These are phyloP conservation scores for Oxyria digyna DNA, from an alignment of 148 eudicot species.

Conservation along the genomic window DNA sequence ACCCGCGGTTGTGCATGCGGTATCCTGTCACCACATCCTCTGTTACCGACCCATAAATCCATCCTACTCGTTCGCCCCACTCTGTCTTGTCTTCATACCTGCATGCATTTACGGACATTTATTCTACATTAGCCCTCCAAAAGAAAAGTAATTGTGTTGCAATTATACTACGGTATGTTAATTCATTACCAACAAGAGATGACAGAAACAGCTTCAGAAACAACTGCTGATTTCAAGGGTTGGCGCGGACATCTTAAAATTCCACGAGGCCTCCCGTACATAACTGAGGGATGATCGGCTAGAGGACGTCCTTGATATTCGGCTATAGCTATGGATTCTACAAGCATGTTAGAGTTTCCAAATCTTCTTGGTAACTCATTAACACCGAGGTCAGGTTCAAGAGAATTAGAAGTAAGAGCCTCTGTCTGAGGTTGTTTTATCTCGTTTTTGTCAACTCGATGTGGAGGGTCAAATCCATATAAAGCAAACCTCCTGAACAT, in stretches of 20 bases:
- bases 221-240: conserved; percentile 65
- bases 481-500: no score
- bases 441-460: no score
- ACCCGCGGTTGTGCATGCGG: conserved; percentile 22
- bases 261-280: conserved; percentile 81
- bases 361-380: conserved; percentile 65
- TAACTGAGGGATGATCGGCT: conserved; percentile 80
- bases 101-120: no score
- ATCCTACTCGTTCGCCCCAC: conserved; percentile 88
- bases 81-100: conserved; percentile 94
- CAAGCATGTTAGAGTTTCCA: conserved; percentile 65
- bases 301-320: conserved; percentile 85
- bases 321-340: conserved; percentile 74
- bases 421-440: conserved; percentile 17
- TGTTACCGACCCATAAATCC: no score
- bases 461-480: no score
- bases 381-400: conserved; percentile 75
- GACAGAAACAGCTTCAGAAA: conserved; percentile 84
- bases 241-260: conserved; percentile 55
- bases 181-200: conserved; percentile 70
- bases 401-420: conserved; percentile 39
- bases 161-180: no score
- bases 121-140: no score
- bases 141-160: no score
- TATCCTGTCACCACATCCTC: conserved; percentile 91